Evolutionary conservation across 306 rosid species (phyloP).

Genomic region (Chamaecrista fasciculata): DNA sequence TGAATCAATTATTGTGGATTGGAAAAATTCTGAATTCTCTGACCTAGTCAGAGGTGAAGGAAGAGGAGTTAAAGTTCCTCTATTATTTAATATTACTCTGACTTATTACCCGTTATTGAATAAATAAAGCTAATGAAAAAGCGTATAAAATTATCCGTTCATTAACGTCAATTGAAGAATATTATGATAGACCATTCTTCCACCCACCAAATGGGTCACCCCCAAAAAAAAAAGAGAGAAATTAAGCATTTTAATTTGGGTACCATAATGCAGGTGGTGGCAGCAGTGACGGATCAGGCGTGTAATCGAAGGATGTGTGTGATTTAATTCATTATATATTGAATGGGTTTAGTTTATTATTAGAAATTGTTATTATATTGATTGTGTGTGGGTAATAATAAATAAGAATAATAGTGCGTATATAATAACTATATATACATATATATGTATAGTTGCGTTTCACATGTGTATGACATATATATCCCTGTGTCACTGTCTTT

Average conservation of each 20-base stretch:
- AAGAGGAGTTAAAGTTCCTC: neutral
- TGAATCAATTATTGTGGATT: neutral
- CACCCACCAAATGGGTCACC: neutral
- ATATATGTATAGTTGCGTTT: slow-evolving; percentile 6
- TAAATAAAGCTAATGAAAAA: neutral
- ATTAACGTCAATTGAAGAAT: neutral
- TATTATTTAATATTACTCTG: neutral
- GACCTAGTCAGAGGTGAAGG: neutral
- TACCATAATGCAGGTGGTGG: no score
- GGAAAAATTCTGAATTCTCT: neutral
- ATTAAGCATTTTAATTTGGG: no score
- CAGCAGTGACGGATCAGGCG: no score
- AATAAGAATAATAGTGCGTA: no score
- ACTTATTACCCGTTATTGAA: neutral
- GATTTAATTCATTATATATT: no score
- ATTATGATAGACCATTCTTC: neutral
- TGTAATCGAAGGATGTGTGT: no score
- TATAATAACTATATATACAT: no score
- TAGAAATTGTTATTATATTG: no score
- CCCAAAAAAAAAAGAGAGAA: neutral
- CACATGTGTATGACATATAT: slow-evolving; percentile 9
- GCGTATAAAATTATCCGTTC: neutral
- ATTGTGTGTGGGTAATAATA: no score
- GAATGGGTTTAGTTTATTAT: no score
- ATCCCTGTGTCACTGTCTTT: slow-evolving; percentile 32